Evolutionary conservation across 441 rosid species (phyloP), one percentile per base, ranked within the genome.

Genomic region (Croton setiger): DNA sequence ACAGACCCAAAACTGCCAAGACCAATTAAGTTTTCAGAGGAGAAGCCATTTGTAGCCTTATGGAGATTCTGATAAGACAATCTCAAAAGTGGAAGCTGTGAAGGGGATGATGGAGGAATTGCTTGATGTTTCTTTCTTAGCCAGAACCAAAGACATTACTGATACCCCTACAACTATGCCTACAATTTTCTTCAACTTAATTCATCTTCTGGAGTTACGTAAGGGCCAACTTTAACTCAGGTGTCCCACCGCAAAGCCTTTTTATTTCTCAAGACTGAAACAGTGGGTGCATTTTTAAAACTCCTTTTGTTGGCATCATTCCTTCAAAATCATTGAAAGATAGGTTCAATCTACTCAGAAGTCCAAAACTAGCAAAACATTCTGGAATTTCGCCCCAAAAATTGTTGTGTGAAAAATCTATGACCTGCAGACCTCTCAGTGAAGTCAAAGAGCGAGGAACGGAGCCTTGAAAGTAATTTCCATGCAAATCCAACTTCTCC

Each of bases 1-100:
- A 74, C 79, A 11, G 71, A 39, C 18, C 78, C 79, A 65, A 59
- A 75, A 43, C 73, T 60, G 0, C 78, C 81, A 5, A 4, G 61
- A 13, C 76, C 81, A 27, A 78, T 37, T 55, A 74, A 27, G 31
- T 78, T 54, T n/a, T 51, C n/a, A 4, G 72, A 39, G 35, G 72
- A 64, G 60, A 75, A 79, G 3, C 77, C 74, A 37, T 60, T 12
- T 17, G 45, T 60, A 10, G 63, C 63, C n/a, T 60, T 12, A 36
- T 37, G 27, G 47, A 72, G 76, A 49, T 3, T 43, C 21, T n/a
- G 31, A 7, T 72, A 72, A 10, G 79, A 53, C 44, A 72, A 48
- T 14, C n/a, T 5, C 39, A 23, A 33, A 60, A 74, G 18, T 4
- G 66, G 21, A 44, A 9, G 9, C 8, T 13, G 10, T 3, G n/a